Percentiles rank a stretch among this genome's conserved stretches.
Conservation (phyloP, 306 rosid genomes). For the Malus asiatica region DNA sequence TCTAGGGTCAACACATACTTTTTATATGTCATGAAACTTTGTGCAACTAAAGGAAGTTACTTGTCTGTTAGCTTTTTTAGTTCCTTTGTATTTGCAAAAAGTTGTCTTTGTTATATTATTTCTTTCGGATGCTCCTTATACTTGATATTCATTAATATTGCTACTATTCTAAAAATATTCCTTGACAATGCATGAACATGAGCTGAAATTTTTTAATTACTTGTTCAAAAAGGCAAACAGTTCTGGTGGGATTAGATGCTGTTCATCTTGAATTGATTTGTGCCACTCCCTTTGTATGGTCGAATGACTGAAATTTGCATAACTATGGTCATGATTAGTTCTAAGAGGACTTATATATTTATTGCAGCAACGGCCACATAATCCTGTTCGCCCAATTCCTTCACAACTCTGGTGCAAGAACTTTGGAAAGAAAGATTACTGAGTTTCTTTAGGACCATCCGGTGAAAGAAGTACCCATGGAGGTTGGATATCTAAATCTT, state of each 20-base stretch:
- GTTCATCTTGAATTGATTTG: slow-evolving; percentile 12
- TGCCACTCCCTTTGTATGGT: slow-evolving; percentile 10
- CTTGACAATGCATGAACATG: neutral
- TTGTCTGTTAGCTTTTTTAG: slow-evolving; percentile 2
- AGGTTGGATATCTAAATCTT: slow-evolving; percentile 15
- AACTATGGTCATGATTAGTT: slow-evolving; percentile 11
- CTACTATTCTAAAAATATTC: neutral
- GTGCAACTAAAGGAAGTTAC: neutral
- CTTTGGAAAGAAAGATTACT: slow-evolving; percentile 80
- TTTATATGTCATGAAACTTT: neutral
- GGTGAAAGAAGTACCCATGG: slow-evolving; percentile 20
- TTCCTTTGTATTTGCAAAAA: neutral
- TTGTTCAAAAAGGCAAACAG: neutral
- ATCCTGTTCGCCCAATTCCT: slow-evolving; percentile 96
- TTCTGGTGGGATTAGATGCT: slow-evolving; percentile 5
- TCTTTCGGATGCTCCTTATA: neutral
- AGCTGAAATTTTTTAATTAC: neutral
- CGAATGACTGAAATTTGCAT: slow-evolving; percentile 4
- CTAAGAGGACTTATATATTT: slow-evolving; percentile 8
- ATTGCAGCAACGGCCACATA: slow-evolving; percentile 96
- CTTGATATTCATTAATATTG: neutral
- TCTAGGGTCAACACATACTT: neutral
- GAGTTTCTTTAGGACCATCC: slow-evolving; percentile 14
- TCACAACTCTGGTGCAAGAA: slow-evolving; percentile 98
- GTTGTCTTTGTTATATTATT: neutral